Evolutionary conservation across 106 monocot genomes (phyloP), one percentile per base, ranked within the genome.

Genomic region (Dendrobium nobile): DNA sequence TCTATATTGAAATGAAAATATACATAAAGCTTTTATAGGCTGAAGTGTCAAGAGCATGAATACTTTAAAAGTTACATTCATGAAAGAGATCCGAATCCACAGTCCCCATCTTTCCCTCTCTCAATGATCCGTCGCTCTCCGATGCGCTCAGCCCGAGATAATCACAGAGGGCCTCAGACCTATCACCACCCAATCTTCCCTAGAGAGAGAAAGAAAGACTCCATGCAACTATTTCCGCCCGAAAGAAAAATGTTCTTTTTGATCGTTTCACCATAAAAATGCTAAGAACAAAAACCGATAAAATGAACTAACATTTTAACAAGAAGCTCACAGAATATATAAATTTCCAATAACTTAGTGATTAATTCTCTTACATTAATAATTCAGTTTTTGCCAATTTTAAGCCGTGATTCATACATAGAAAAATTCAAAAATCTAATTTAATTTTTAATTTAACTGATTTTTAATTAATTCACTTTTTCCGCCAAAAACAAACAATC

Each of bases 41-140:
- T 22, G 22, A 61, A 61, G 61, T 61, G 61, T n/a, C 61, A 22
- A 61, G n/a, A 61, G 61, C 5, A 6, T 61, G 61, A 5, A 37
- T 70, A 31, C 33, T 15, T 70, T 74, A 74, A 20, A n/a, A 48
- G 76, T 48, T 78, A 58, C 22, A 56, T n/a, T 33, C 56, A 78
- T 56, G 28, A 33, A 78, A 40, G 78, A 5, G 58, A 56, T 78
- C 33, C 54, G 24, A 24, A 54, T 22, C 31, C 10, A 56, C 56
- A 44, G 28, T 17, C n/a, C 74, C 74, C 42, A 42, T 74, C 37
- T 74, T 74, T 44, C 74, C 74, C 74, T 44, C 74, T 42, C 74
- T 7, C 18, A 5, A 42, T 74, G 74, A 74, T 41, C 43, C 44
- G 74, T 74, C 74, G n/a, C 74, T 74, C 2, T 74, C 73, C 33